Conservation (phyloP, 2,329 filamentous ascomycete species). For the Dactylonectria macrodidyma region DNA sequence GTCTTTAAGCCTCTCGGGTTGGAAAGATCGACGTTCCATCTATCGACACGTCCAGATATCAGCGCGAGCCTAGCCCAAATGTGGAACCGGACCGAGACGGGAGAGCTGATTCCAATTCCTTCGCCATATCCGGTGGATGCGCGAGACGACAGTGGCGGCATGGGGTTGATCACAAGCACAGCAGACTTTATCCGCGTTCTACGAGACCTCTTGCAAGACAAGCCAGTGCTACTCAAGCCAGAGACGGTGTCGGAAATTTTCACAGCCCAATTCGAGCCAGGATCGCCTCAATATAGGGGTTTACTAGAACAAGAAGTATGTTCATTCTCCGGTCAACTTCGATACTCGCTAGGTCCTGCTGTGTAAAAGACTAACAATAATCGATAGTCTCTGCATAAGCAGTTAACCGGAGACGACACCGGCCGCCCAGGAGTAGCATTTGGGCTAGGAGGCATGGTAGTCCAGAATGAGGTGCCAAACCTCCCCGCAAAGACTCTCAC, state of each 20-base stretch:
- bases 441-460: slow-evolving; percentile 18
- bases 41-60: slow-evolving; percentile 5
- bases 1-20: slow-evolving; percentile 19
- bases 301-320: slow-evolving; percentile 20
- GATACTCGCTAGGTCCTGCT: not conserved
- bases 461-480: slow-evolving; percentile 15
- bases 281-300: slow-evolving; percentile 12
- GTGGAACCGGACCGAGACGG: slow-evolving; percentile 14
- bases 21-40: slow-evolving; percentile 13
- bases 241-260: slow-evolving; percentile 13
- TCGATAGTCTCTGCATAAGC: slow-evolving; percentile 10
- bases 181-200: slow-evolving; percentile 17
- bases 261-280: slow-evolving; percentile 11
- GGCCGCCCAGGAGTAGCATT: slow-evolving; percentile 12
- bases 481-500: slow-evolving; percentile 23
- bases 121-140: slow-evolving; percentile 24
- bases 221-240: slow-evolving; percentile 9
- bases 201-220: slow-evolving; percentile 5
- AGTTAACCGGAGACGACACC: slow-evolving; percentile 18
- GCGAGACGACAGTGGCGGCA: slow-evolving; percentile 20
- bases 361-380: too few species aligned
- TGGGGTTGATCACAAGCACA: slow-evolving; percentile 20
- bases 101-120: slow-evolving; percentile 10
- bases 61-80: slow-evolving; percentile 18
- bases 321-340: not conserved